These are phyloP conservation scores for Crotalaria pallida DNA, from an alignment of 306 rosid genomes.

Conservation along the genomic window DNA sequence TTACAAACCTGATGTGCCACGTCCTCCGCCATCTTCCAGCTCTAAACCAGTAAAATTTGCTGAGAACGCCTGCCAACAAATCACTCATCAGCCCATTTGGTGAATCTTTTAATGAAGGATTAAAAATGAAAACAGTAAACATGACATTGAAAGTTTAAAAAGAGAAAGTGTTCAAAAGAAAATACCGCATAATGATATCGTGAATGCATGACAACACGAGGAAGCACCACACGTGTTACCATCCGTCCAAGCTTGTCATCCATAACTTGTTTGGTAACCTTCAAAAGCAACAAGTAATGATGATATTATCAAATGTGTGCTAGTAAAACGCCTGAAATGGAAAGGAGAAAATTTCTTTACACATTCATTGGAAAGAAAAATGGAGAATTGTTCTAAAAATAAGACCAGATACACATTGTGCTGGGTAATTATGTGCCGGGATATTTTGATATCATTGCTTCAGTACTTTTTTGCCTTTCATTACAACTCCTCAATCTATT, in stretches of 20 bases:
- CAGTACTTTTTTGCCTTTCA: background rate
- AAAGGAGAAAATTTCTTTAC: background rate
- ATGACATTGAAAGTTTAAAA: background rate
- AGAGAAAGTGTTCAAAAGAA: background rate
- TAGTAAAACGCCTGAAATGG: background rate
- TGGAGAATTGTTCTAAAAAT: background rate
- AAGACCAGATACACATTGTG: background rate
- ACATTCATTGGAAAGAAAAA: background rate
- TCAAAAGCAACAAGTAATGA: slow-evolving; percentile 15
- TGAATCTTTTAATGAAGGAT: background rate
- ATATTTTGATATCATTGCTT: background rate
- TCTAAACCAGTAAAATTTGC: slow-evolving; percentile 88
- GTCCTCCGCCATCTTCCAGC: slow-evolving; percentile 99
- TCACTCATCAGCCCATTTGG: slow-evolving; percentile 14
- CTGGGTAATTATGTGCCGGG: background rate
- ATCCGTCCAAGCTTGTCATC: slow-evolving; percentile 91
- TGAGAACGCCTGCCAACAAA: slow-evolving; percentile 71
- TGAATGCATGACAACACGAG: slow-evolving; percentile 94
- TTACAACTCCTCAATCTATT: background rate
- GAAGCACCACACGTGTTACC: slow-evolving; percentile 94
- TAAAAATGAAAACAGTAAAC: slow-evolving; percentile 9
- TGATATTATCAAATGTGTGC: slow-evolving; percentile 19
- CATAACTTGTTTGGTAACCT: slow-evolving; percentile 88
- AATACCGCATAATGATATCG: slow-evolving; percentile 86
- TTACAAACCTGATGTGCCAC: slow-evolving; percentile 85